Conservation (phyloP, 2,329 filamentous ascomycete species). For the Ophiostoma montium region DNA sequence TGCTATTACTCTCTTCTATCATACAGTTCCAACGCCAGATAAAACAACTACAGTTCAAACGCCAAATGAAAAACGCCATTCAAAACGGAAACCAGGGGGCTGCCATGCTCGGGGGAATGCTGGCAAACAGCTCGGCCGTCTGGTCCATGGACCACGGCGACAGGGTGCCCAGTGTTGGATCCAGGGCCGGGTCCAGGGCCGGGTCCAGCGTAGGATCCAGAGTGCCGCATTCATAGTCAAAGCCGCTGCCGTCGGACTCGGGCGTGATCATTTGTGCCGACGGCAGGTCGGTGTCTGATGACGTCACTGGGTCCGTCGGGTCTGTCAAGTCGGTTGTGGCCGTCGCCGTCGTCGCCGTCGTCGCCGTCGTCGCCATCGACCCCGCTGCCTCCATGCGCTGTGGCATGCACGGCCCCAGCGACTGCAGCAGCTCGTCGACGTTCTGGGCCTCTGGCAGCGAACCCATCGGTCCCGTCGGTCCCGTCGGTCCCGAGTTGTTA, state of each 20-base stretch:
- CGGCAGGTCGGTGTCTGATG: neutral
- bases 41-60: neutral
- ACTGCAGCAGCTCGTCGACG: no score
- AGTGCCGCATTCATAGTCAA: no score
- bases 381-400: no score
- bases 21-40: no score
- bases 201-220: neutral
- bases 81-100: constrained; percentile 9
- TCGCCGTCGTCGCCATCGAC: no score
- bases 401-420: no score
- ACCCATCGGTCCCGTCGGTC: no score
- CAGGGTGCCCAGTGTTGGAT: neutral
- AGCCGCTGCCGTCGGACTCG: neutral
- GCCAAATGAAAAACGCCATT: neutral
- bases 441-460: no score
- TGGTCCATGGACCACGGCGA: constrained; percentile 1
- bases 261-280: neutral
- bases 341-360: no score
- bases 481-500: no score
- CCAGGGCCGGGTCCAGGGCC: neutral
- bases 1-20: no score
- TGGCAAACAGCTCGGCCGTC: constrained; percentile 6
- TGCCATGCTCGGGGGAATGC: neutral
- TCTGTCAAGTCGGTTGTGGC: no score
- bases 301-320: neutral